Evolutionary conservation across 2,329 filamentous ascomycete species (phyloP), one percentile per base, ranked within the genome.

Genomic region (Colletotrichum sansevieriae): DNA sequence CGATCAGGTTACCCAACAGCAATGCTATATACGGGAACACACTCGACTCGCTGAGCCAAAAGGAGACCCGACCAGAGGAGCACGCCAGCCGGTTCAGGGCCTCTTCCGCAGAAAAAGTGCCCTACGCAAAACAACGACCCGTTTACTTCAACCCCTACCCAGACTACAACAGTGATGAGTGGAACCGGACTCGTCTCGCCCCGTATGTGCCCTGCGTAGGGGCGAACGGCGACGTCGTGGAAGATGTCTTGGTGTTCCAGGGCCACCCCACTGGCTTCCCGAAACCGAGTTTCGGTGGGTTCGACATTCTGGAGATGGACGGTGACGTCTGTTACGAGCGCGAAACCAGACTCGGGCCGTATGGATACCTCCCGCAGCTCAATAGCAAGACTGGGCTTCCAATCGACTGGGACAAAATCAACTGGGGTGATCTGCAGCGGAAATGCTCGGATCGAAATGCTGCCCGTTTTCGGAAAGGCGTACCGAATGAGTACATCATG

Each of bases 371-470:
- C 2, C 81, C 85, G 25, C 80, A 83, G 65, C 79, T 79, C 66
- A 29, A 29, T 7, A 84, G 86, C 60, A 83, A 85, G 62, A 79
- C 83, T 3, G 78, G 77, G 70, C 78, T 77, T 68, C 76, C 68
- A 33, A 78, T 88, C 7, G 81, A 89, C 22, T 94, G 91, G 90
- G 82, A 87, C 33, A 81, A 83, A 25, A 86, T 94, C 37, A 85
- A 88, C 71, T 96, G 93, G 93, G 90, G 90, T 13, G 79, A 85
- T 37, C 81, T 95, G 18, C 92, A 95, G 76, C 82, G 88, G 59
- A 79, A 86, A 33, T 96, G 93, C 74, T 77, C 90, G 1, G 79
- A 85, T 71, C 84, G 82, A 72, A 97, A 97, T 78, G 83, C 86
- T 65, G 85, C 86, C 41, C 88, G 93, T 20, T 96, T 83, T 76